Base-by-base conservation (phyloP, 805 yeast species). In the Zygosaccharomyces kombuchaensis region DNA sequence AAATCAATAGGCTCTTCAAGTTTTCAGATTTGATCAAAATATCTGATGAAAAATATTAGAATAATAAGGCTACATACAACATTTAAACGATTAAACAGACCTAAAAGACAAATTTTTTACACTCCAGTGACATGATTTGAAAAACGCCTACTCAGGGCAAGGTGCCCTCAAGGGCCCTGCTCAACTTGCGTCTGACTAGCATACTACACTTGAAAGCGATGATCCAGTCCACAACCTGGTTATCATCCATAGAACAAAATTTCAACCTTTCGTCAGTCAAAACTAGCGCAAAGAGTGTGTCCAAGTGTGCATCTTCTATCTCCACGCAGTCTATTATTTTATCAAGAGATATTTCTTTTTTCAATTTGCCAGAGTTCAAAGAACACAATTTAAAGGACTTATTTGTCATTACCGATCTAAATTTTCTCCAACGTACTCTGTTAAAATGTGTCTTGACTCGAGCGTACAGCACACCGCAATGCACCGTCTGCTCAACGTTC, bases 201-300 rank as follows among this genome's bases (percentile, higher is more conserved):
- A 54, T 50, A 21, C 52, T 44, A 36, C 60, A 52, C 41, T 57
- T 57, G 36, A 55, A 45, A 38, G 49, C 51, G 25, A 57, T 52
- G 13, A 57, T 55, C 60, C 60, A 57, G 16, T 57, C 60, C 21
- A 57, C 48, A 32, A 54, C 43, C 17, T 57, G 59, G 36, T 49
- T 44, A 26, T 52, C 60, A 40, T 45, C 54, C 9, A 43, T 34
- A 2, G 59, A 55, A 19, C 47, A 48, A 17, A 57, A 51, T 34
- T 52, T 48, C 14, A 55, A 23, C 21, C 60, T 40, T 45, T 53
- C 55, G 36, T 51, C 50, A 4, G 47, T 36, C 4, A 58, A 48
- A 4, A 57, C 48, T 16, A 57, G 35, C 4, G 56, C 58, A 41
- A 57, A 55, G 9, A 41, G 37, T 4, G 53, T 50, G 21, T 53